Evolutionary conservation across 495 filamentous ascomycete genomes (phyloP).

Genomic region (Xylaria bambusicola): DNA sequence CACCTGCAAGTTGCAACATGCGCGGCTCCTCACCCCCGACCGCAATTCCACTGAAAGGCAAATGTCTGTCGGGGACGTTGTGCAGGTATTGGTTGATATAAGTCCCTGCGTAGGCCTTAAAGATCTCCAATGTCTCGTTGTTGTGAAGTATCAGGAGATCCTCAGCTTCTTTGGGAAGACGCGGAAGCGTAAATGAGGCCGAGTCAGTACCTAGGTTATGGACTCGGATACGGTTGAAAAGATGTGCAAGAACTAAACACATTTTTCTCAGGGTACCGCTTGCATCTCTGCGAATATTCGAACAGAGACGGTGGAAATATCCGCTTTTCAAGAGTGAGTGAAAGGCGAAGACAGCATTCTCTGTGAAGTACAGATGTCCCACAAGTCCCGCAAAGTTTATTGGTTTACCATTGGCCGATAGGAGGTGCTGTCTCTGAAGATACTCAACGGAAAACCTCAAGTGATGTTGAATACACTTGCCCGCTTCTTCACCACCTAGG

Average conservation of each 20-base stretch:
- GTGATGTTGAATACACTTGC: slow-evolving; percentile 69
- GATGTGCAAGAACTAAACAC: slow-evolving; percentile 67
- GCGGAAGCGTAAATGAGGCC: slow-evolving; percentile 53
- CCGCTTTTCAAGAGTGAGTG: slow-evolving; percentile 68
- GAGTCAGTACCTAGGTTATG: neutral
- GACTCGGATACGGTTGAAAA: slow-evolving; percentile 50
- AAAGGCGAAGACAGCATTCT: slow-evolving; percentile 71
- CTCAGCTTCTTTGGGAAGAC: slow-evolving; percentile 59
- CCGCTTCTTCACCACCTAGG: slow-evolving; percentile 61
- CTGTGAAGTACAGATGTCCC: slow-evolving; percentile 71
- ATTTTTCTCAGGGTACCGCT: slow-evolving; percentile 43
- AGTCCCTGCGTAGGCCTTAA: slow-evolving; percentile 66
- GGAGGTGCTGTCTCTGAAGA: slow-evolving; percentile 64
- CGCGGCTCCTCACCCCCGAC: slow-evolving; percentile 35
- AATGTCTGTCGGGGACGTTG: slow-evolving; percentile 44
- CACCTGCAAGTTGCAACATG: slow-evolving; percentile 6
- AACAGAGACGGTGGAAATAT: slow-evolving; percentile 66
- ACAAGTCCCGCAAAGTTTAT: slow-evolving; percentile 69
- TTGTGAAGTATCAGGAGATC: slow-evolving; percentile 62
- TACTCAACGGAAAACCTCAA: slow-evolving; percentile 81
- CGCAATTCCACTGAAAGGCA: slow-evolving; percentile 60
- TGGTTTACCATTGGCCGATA: slow-evolving; percentile 60
- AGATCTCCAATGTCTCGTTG: slow-evolving; percentile 59
- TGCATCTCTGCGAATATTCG: slow-evolving; percentile 44
- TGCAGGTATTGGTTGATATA: slow-evolving; percentile 64